These are phyloP conservation scores for Sporisorium graminicola DNA, from an alignment of 1,284 basidiomycete species.

Conservation along the genomic window DNA sequence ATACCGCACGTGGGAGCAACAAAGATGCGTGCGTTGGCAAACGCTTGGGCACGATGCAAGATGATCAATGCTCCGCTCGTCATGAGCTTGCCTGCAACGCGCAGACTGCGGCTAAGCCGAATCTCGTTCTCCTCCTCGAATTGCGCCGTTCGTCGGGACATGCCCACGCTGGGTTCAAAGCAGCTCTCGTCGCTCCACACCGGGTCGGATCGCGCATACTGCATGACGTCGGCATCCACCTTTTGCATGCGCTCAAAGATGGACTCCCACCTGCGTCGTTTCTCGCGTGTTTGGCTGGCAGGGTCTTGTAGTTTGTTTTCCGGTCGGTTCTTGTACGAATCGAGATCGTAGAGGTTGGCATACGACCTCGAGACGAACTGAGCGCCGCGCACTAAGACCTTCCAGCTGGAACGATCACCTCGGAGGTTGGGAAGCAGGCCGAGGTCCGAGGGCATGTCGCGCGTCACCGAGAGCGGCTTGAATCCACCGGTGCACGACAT, in stretches of 20 bases:
- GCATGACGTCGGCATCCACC: constrained; percentile 58
- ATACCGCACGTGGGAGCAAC: constrained; percentile 60
- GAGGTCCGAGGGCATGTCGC: constrained; percentile 54
- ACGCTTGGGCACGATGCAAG: constrained; percentile 60
- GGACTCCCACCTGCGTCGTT: constrained; percentile 37
- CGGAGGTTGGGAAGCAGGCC: constrained; percentile 50
- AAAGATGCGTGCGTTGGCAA: constrained; percentile 62
- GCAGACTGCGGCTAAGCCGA: constrained; percentile 47
- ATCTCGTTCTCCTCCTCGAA: constrained; percentile 55
- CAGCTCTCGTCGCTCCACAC: constrained; percentile 53
- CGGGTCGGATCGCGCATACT: constrained; percentile 54
- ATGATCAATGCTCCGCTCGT: constrained; percentile 61
- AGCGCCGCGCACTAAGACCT: constrained; percentile 56
- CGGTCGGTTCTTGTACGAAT: constrained; percentile 46
- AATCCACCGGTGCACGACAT: constrained; percentile 62
- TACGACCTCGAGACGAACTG: constrained; percentile 60
- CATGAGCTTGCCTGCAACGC: constrained; percentile 60
- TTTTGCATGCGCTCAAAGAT: constrained; percentile 61
- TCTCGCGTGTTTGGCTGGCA: constrained; percentile 30
- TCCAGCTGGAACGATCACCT: constrained; percentile 55
- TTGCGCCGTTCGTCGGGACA: constrained; percentile 32
- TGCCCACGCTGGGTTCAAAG: constrained; percentile 40
- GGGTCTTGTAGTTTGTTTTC: constrained; percentile 35
- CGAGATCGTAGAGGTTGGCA: constrained; percentile 55
- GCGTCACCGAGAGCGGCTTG: constrained; percentile 45